A percentile compares a stretch with the other conserved stretches of the same genome.
Conservation (phyloP, 495 filamentous ascomycete species). For the Tuber calosporum region DNA sequence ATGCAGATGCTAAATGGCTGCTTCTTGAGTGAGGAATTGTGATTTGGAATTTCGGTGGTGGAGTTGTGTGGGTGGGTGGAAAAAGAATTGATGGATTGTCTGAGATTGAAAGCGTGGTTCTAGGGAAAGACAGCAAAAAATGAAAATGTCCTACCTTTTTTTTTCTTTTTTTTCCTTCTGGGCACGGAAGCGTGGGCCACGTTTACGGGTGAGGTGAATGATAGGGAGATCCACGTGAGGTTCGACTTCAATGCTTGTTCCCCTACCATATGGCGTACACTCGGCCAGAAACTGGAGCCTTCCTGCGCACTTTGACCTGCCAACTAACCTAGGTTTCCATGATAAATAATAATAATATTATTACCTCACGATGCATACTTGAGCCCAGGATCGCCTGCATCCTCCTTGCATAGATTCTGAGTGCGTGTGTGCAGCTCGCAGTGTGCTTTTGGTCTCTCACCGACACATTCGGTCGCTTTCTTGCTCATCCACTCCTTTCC, state of each 20-base stretch:
- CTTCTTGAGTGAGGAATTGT: neutral
- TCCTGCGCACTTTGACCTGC: neutral
- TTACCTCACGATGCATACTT: neutral
- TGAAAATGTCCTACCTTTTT: neutral
- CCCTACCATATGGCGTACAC: neutral
- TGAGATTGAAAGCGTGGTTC: neutral
- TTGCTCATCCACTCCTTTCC: neutral
- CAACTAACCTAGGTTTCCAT: neutral
- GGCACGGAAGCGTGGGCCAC: neutral
- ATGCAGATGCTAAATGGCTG: neutral
- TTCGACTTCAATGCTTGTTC: neutral
- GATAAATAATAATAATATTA: no score
- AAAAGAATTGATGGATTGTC: neutral
- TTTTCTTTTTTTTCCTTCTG: no score
- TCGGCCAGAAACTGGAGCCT: neutral
- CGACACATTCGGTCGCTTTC: neutral
- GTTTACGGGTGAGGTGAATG: neutral
- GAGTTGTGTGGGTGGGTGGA: neutral
- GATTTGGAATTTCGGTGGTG: neutral
- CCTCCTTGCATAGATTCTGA: neutral
- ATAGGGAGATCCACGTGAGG: neutral
- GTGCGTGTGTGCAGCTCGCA: neutral
- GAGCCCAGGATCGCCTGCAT: neutral
- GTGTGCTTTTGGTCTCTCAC: neutral
- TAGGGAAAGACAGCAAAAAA: neutral